Conservation (phyloP, 805 yeast genomes). For the Kregervanrija pseudodelftensis region DNA sequence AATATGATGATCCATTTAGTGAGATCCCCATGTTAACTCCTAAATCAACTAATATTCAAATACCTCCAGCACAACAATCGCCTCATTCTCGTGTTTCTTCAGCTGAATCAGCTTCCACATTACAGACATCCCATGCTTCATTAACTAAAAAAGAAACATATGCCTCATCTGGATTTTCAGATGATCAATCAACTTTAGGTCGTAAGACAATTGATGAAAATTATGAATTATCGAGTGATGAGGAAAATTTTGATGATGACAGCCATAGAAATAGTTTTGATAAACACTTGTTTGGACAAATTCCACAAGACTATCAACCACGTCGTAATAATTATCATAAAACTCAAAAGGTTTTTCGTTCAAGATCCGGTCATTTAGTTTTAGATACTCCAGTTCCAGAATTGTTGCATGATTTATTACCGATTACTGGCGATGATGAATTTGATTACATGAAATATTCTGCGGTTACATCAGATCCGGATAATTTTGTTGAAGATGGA, state of each 20-base stretch:
- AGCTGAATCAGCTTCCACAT: constrained; percentile 9
- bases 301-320: constrained; percentile 27
- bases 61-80: constrained; percentile 8
- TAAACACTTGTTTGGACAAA: constrained; percentile 25
- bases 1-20: constrained; percentile 17
- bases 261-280: constrained; percentile 18
- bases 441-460: constrained; percentile 95
- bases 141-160: constrained; percentile 10
- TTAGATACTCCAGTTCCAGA: constrained; percentile 93
- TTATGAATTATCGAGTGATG: constrained; percentile 11
- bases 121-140: constrained; percentile 10
- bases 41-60: constrained; percentile 3
- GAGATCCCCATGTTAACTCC: constrained; percentile 20
- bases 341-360: constrained; percentile 56
- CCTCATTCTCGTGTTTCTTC: constrained; percentile 17
- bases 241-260: background rate
- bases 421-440: constrained; percentile 85
- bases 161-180: constrained; percentile 14
- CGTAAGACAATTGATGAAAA: constrained; percentile 12
- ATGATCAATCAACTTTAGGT: constrained; percentile 15
- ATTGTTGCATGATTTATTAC: constrained; percentile 75
- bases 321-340: constrained; percentile 29
- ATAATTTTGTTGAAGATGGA: constrained; percentile 71
- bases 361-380: constrained; percentile 76
- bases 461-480: constrained; percentile 92